phyloP scores from a whole-genome alignment of 352 stramenopile genomes.

The Pythium monospermum region DNA sequence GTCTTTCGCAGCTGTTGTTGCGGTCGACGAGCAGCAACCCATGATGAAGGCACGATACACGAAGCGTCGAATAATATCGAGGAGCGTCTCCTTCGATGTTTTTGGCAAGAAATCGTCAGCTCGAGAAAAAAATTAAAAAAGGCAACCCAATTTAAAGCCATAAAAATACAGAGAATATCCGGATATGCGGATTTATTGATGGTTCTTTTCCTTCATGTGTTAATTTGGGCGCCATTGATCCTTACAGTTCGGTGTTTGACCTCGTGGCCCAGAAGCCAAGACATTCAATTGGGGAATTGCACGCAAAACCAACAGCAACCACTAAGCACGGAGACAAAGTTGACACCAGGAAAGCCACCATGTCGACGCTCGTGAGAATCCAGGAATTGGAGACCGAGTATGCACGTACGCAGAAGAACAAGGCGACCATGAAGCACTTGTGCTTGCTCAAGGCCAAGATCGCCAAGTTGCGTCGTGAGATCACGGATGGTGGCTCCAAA shows the following conservation, averaged over 20 bases:
- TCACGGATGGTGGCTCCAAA: slow-evolving; percentile 82
- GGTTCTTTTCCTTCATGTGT: too few relatives aligned
- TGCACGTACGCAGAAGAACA: slow-evolving; percentile 99
- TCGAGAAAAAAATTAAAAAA: not conserved
- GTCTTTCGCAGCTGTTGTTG: slow-evolving; percentile 33
- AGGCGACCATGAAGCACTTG: slow-evolving; percentile 99
- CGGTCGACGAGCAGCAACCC: slow-evolving; percentile 70
- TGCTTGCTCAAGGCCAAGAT: slow-evolving; percentile 98
- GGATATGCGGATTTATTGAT: too few relatives aligned
- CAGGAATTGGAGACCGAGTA: slow-evolving; percentile 90
- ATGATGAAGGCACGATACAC: slow-evolving; percentile 32
- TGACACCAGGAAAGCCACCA: slow-evolving; percentile 1
- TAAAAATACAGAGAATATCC: too few relatives aligned
- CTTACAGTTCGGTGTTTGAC: slow-evolving; percentile 6
- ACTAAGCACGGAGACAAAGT: not conserved
- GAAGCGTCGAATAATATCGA: too few relatives aligned
- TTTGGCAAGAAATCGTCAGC: too few relatives aligned
- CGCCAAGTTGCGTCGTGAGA: slow-evolving; percentile 93
- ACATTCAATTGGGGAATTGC: not conserved
- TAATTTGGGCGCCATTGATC: too few relatives aligned
- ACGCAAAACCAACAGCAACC: not conserved
- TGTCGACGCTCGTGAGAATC: slow-evolving; percentile 70
- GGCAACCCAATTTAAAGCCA: too few relatives aligned
- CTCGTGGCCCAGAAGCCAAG: slow-evolving; percentile 12
- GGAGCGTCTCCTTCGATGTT: too few relatives aligned